Evolutionary conservation across 257 asterid species (phyloP).

Genomic region (Gentiana dahurica): DNA sequence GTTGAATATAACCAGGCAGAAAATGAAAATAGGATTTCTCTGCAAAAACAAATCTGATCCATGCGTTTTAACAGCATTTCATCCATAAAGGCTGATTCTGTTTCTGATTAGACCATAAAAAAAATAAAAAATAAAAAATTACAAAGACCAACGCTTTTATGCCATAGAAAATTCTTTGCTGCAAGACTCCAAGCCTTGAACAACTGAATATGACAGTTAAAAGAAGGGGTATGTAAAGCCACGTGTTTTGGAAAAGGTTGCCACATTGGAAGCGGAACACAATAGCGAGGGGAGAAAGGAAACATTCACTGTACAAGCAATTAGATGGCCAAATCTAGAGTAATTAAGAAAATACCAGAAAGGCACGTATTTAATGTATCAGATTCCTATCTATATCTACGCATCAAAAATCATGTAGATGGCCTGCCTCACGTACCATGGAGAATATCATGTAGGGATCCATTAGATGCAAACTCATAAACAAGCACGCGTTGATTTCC

Average conservation of each 20-base stretch:
- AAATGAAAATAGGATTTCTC: no score
- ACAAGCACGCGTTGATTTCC: conserved; percentile 75
- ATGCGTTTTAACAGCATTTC: no score
- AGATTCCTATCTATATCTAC: background rate
- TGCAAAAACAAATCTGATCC: no score
- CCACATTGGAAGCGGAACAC: background rate
- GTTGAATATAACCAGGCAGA: no score
- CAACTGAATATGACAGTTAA: no score
- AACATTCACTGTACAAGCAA: background rate
- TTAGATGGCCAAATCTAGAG: conserved; percentile 4
- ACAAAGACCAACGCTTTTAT: background rate
- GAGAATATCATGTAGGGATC: conserved; percentile 88
- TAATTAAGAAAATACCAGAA: background rate
- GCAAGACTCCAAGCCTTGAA: no score
- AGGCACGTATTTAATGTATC: background rate
- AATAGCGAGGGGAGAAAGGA: background rate
- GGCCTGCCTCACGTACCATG: conserved; percentile 46
- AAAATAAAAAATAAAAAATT: background rate
- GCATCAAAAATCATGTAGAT: conserved; percentile 1
- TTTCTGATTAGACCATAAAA: no score
- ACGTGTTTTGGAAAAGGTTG: no score
- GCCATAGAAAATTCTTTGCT: no score
- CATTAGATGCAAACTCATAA: conserved; percentile 78
- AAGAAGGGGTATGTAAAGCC: no score
- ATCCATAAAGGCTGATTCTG: no score